Base-by-base conservation (phyloP, 192 early-diverging fungal species). In the Coemansia biformis region DNA sequence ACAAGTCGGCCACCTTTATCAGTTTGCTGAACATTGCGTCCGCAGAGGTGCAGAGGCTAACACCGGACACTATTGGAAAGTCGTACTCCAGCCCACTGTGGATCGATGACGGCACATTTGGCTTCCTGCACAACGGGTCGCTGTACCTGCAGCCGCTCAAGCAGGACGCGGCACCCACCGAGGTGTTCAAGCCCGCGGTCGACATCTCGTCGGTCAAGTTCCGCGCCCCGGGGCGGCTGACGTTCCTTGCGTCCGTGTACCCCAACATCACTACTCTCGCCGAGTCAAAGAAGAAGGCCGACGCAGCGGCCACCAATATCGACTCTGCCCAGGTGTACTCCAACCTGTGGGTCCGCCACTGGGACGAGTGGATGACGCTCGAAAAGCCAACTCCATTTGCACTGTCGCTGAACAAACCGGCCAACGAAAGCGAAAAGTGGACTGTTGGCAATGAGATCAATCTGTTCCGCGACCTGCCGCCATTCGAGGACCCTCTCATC, bases 341-440 rank as follows among this genome's bases (percentile, higher is more conserved):
- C 46, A 56, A 81, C n/a, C 63, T 90, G 40, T 85, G 83, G 81
- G 80, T 85, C 17, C 77, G 88, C 19, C 86, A 88, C 56, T 90
- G 88, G 88, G 81, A 90, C 59, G 57, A 66, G 14, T 84, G 78
- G 58, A 69, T 76, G 35, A 58, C 73, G n/a, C 59, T 71, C 21
- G 73, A 81, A 59, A 81, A 79, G 48, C 67, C 81, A 38, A 78
- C 76, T 16, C 57, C 84, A 29, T 83, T 85, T 62, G 44, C 71
- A 0, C 61, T 76, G 24, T 14, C 54, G 24, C 24, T 26, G 24
- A 26, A 2, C 24, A 2, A 51, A 9, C 56, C 79, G 48, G 35
- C 15, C 7, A 43, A 63, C 17, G 28, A 37, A 15, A 39, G 58
- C 17, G 52, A 32, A 12, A 17, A 46, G 22, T 78, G 60, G 60